phyloP scores from a whole-genome alignment of 345 rosid genomes.

The Punica granatum region DNA sequence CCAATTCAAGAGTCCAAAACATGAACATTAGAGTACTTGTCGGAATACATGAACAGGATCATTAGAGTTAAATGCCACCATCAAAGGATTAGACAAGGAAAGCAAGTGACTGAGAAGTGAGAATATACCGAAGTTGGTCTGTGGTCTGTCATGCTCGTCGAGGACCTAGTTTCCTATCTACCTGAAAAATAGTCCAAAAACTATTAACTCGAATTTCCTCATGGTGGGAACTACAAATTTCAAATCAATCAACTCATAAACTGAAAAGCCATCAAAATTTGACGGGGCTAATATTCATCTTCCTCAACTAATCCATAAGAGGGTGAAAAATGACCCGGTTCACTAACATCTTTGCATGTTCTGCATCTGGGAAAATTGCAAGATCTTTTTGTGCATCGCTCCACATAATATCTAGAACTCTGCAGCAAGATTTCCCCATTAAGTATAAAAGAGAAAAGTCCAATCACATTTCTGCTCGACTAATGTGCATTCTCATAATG shows the following conservation, averaged over 20 bases:
- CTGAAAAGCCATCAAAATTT: background rate
- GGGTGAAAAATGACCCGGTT: constrained; percentile 45
- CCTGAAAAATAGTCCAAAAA: constrained; percentile 35
- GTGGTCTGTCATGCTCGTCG: too few species aligned
- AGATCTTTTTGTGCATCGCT: constrained; percentile 84
- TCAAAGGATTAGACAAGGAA: too few species aligned
- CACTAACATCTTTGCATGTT: constrained; percentile 51
- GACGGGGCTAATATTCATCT: background rate
- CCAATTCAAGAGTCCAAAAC: too few species aligned
- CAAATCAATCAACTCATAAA: background rate
- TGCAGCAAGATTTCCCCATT: constrained; percentile 20
- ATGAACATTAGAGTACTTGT: too few species aligned
- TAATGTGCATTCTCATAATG: background rate
- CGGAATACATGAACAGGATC: too few species aligned
- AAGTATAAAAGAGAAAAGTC: background rate
- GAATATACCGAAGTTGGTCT: too few species aligned
- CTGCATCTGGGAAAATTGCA: constrained; percentile 54
- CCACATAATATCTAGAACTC: constrained; percentile 73
- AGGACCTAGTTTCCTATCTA: constrained; percentile 95
- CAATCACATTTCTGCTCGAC: background rate
- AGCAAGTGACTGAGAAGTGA: too few species aligned
- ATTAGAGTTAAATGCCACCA: too few species aligned
- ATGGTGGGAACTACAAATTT: background rate
- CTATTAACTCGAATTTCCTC: background rate
- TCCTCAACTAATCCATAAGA: background rate